Evolutionary conservation across 345 rosid genomes (phyloP).

Genomic region (Salix udensis): DNA sequence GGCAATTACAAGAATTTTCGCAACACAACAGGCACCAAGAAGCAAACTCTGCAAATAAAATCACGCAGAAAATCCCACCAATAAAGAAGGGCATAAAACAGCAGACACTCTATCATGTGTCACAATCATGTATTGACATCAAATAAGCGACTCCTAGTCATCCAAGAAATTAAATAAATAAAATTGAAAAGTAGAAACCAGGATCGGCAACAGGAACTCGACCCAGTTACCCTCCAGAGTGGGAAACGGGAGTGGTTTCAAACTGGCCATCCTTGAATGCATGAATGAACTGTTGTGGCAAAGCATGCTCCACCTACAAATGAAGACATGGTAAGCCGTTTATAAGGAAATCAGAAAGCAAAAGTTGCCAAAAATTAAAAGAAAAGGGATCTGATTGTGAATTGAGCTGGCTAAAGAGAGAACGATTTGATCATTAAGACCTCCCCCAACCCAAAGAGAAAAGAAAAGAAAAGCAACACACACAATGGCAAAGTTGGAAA

Average conservation of each 20-base stretch:
- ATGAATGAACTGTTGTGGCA: slow-evolving; percentile 84
- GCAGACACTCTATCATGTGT: neutral
- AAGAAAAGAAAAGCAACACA: neutral
- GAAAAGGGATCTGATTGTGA: neutral
- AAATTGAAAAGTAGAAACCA: slow-evolving; percentile 8
- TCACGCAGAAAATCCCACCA: slow-evolving; percentile 11
- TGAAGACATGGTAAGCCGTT: neutral
- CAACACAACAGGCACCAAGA: neutral
- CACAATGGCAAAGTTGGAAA: neutral
- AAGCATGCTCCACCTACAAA: slow-evolving; percentile 74
- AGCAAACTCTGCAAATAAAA: slow-evolving; percentile 1
- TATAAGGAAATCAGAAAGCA: neutral
- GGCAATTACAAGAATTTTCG: slow-evolving; percentile 9
- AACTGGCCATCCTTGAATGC: slow-evolving; percentile 61
- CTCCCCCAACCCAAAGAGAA: neutral
- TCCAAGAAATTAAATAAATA: slow-evolving; percentile 21
- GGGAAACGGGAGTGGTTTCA: slow-evolving; percentile 84
- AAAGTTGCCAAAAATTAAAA: neutral
- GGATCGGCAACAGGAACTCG: slow-evolving; percentile 2
- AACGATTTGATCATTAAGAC: neutral
- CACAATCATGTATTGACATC: slow-evolving; percentile 15
- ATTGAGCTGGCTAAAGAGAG: neutral
- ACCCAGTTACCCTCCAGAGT: slow-evolving; percentile 72
- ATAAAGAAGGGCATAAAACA: slow-evolving; percentile 9
- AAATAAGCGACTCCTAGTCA: slow-evolving; percentile 19